A percentile compares a stretch with the other conserved stretches of the same genome.
Evolutionary conservation across 2,329 filamentous ascomycete species (phyloP).

Genomic region (Neofusicoccum laricinum): DNA sequence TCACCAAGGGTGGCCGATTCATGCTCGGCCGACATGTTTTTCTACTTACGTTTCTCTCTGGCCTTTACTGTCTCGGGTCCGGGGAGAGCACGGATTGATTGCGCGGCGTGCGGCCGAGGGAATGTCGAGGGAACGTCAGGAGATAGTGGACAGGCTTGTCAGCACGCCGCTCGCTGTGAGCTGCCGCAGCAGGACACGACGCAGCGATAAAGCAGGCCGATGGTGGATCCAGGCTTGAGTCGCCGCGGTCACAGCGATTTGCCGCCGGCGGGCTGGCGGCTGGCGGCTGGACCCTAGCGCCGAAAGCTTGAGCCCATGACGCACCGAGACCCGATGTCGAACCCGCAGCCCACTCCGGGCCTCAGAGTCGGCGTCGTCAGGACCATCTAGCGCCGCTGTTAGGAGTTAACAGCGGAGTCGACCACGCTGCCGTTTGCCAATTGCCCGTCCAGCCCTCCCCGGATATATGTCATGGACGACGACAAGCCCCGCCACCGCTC

Average conservation of each 20-base stretch:
- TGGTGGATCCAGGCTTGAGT: neutral
- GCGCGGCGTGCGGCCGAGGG: too few relatives aligned
- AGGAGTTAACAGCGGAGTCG: slow-evolving; percentile 14
- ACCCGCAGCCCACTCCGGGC: neutral
- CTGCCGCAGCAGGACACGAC: neutral
- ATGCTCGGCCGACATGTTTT: neutral
- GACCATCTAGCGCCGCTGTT: slow-evolving; percentile 7
- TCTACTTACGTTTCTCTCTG: neutral
- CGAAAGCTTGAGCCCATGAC: slow-evolving; percentile 12
- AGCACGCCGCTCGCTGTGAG: neutral
- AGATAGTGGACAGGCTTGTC: too few relatives aligned
- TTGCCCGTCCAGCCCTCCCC: neutral
- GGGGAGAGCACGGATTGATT: neutral
- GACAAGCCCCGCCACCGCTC: neutral
- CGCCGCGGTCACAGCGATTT: neutral
- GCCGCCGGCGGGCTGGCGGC: neutral
- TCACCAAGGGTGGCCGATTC: neutral
- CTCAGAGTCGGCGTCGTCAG: neutral
- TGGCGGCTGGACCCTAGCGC: neutral
- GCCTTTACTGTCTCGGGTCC: neutral
- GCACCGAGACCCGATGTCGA: neutral
- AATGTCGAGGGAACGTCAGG: too few relatives aligned
- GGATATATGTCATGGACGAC: neutral
- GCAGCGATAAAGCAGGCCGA: neutral
- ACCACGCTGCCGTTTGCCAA: neutral